A percentile compares a stretch with the other conserved stretches of the same genome.
Conservation (phyloP, 192 early-diverging fungal genomes). For the Blastocladiella britannica region DNA sequence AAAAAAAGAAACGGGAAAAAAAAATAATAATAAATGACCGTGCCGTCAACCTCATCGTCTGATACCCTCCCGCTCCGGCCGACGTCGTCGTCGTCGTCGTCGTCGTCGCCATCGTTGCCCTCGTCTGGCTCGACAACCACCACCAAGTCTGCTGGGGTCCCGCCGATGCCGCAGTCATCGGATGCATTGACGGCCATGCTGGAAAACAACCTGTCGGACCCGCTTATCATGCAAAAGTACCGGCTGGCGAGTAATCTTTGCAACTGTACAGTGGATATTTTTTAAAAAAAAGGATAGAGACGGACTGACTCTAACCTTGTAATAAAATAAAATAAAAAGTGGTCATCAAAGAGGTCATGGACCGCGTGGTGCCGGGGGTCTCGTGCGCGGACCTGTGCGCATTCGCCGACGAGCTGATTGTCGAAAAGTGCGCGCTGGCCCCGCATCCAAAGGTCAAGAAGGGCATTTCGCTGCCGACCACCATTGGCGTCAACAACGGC, state of each 20-base stretch:
- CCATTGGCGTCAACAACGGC: conserved; percentile 54
- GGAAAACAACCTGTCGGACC: conserved; percentile 31
- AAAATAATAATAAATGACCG: too few species aligned
- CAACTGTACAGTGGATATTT: conserved; percentile 26
- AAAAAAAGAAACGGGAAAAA: too few species aligned
- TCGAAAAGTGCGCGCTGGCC: conserved; percentile 27
- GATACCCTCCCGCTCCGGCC: too few species aligned
- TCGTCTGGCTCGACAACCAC: too few species aligned
- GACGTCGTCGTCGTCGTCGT: too few species aligned
- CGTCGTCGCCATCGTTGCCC: too few species aligned
- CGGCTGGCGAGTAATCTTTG: conserved; percentile 50
- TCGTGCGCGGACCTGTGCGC: conserved; percentile 40
- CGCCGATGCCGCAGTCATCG: too few species aligned
- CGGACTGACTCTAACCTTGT: background rate
- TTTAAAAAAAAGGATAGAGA: background rate
- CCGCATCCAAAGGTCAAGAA: conserved; percentile 36
- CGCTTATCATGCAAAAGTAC: conserved; percentile 50
- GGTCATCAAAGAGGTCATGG: conserved; percentile 29
- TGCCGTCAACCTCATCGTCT: too few species aligned
- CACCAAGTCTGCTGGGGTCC: too few species aligned
- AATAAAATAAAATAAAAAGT: conserved; percentile 7
- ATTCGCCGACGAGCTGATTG: conserved; percentile 42
- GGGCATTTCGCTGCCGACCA: conserved; percentile 68
- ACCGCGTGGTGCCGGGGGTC: conserved; percentile 32
- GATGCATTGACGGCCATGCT: background rate